Base-by-base conservation (phyloP, 495 filamentous ascomycete species). In the Hypomontagnella submonticulosa region DNA sequence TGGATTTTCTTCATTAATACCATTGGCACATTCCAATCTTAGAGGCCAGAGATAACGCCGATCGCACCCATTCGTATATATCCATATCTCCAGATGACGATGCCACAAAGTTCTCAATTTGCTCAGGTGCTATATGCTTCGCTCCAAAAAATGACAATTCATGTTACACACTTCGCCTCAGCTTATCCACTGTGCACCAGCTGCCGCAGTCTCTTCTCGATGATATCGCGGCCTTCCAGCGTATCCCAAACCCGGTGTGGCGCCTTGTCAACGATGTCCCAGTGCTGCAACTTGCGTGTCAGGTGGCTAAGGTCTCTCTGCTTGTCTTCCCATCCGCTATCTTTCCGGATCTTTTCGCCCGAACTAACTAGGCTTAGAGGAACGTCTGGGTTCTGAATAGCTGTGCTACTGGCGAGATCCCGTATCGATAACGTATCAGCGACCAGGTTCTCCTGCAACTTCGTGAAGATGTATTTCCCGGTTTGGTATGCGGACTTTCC, bases 361-460 rank as follows among this genome's bases (percentile, higher is more conserved):
- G 90, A 94, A 72, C 90, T 96, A 30, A 97, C 85, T n/a, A 99
- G 78, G 18, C 86, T 86, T 4, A 97, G 72, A 33, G 91, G 90
- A 37, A 87, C 91, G 41, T 89, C 79, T n/a, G 76, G 76, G 70
- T 83, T 82, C 74, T 96, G 90, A 46, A 97, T 94, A 41, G 87
- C 86, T 34, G 87, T 79, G 43, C 92, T 90, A 37, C 87, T 88
- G 40, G 81, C 80, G 18, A 97, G 85, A 65, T 99, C 95, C 19
- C 89, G 90, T 63, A 86, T 88, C 13, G 92, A 92, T 51, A 97
- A 84, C 2, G 88, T 89, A 55, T 88, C 81, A 8, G 93, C 95
- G 15, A 97, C 92, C 0, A 97, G 79, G 56, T 89, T 94, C 79
- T 99, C 95, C 75, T 99, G 95, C 34, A 99, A 80, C 72, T 93